Evolutionary conservation across 768 basidiomycete species (phyloP).

Genomic region (Tylopilus plumbeoviolaceoides): DNA sequence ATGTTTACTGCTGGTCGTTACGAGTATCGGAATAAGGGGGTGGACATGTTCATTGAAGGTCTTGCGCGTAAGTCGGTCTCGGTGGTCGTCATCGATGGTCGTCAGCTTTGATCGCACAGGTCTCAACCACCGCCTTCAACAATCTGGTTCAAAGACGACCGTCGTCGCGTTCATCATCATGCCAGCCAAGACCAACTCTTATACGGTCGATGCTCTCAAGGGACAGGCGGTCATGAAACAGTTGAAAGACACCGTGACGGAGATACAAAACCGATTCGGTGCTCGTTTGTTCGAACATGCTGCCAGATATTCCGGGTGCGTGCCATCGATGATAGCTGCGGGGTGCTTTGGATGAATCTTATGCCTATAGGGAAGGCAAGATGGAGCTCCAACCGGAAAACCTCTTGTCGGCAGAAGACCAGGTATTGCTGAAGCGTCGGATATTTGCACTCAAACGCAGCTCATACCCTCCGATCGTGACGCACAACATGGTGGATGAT

Average conservation of each 20-base stretch:
- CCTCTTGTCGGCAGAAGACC: conserved; percentile 87
- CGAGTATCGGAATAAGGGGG: conserved; percentile 98
- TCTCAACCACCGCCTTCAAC: conserved; percentile 61
- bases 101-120: conserved; percentile 23
- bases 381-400: conserved; percentile 68
- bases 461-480: conserved; percentile 92
- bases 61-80: conserved; percentile 68
- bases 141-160: conserved; percentile 66
- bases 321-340: conserved; percentile 4
- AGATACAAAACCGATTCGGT: conserved; percentile 92
- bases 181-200: conserved; percentile 94
- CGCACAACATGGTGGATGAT: conserved; percentile 98
- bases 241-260: conserved; percentile 89
- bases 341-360: not conserved
- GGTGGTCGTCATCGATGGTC: not conserved
- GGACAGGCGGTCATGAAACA: conserved; percentile 97
- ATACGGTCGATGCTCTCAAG: conserved; percentile 96
- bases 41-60: conserved; percentile 99
- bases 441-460: conserved; percentile 96
- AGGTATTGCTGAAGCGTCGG: conserved; percentile 89
- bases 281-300: conserved; percentile 92
- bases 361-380: conserved; percentile 56
- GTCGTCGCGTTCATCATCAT: conserved; percentile 99
- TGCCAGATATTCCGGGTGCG: conserved; percentile 85
- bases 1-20: conserved; percentile 99